Percentiles rank a stretch among this genome's conserved stretches.
phyloP scores from a whole-genome alignment of 495 filamentous ascomycete genomes.

The Neurospora cerealis region DNA sequence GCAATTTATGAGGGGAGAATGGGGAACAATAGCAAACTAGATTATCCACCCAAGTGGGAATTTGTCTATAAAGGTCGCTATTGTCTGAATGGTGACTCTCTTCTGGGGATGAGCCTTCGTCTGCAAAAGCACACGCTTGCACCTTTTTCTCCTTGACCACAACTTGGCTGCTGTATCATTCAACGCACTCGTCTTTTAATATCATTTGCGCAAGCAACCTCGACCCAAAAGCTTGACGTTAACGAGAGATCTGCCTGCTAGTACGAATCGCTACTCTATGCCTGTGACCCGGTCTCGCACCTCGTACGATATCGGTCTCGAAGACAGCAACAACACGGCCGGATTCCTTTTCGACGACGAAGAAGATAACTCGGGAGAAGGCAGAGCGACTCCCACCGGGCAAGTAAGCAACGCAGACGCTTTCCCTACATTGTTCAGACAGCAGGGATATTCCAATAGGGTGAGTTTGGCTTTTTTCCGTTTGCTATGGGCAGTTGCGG shows the following conservation, averaged over 20 bases:
- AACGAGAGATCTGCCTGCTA: constrained; percentile 21
- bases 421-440: constrained; percentile 72
- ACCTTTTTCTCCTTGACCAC: background rate
- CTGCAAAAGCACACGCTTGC: background rate
- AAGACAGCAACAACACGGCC: constrained; percentile 59
- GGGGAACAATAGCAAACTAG: background rate
- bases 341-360: constrained; percentile 81
- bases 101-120: background rate
- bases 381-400: constrained; percentile 38
- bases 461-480: constrained; percentile 41
- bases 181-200: background rate
- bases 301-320: constrained; percentile 48
- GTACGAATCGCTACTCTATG: constrained; percentile 83
- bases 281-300: constrained; percentile 61
- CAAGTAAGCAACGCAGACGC: constrained; percentile 54
- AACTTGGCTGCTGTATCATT: background rate
- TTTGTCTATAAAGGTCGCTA: background rate
- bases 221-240: constrained; percentile 4
- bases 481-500: background rate
- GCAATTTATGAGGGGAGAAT: background rate
- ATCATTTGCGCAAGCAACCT: background rate
- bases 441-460: constrained; percentile 55
- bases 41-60: background rate
- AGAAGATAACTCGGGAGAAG: constrained; percentile 53
- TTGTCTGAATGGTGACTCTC: background rate